These are phyloP conservation scores for Ceratocystis albifundus DNA, from an alignment of 2,329 filamentous ascomycete genomes.

Conservation along the genomic window DNA sequence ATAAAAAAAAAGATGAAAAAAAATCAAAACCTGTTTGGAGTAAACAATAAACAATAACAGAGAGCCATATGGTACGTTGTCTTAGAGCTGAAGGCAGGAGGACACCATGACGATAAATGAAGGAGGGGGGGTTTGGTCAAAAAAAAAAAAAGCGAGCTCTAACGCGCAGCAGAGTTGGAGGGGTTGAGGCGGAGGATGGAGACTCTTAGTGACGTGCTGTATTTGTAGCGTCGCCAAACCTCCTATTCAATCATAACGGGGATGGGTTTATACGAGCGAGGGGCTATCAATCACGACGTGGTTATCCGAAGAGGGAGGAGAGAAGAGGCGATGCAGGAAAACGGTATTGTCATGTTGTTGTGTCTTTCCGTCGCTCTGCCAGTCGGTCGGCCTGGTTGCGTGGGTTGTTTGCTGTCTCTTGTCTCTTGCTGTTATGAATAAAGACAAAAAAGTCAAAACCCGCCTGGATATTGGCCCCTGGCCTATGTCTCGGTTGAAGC, in stretches of 20 bases:
- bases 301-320: neutral
- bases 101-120: neutral
- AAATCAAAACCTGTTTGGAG: neutral
- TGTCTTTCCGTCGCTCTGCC: too few relatives aligned
- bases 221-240: neutral
- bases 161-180: too few relatives aligned
- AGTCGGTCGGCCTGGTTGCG: too few relatives aligned
- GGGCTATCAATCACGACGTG: neutral
- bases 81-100: neutral
- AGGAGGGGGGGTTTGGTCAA: neutral
- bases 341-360: neutral
- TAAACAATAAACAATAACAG: conserved; percentile 6
- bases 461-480: neutral
- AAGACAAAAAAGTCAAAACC: neutral
- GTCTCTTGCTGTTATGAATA: neutral
- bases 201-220: conserved; percentile 1
- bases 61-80: neutral
- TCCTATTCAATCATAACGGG: neutral
- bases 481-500: conserved; percentile 10
- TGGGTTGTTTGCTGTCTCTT: too few relatives aligned
- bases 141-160: neutral
- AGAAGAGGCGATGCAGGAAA: neutral
- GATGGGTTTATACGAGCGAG: neutral
- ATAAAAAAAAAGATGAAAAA: neutral
- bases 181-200: neutral